These are phyloP conservation scores for Symmetrospora coprosmae DNA, from an alignment of 768 basidiomycete species.

Conservation along the genomic window DNA sequence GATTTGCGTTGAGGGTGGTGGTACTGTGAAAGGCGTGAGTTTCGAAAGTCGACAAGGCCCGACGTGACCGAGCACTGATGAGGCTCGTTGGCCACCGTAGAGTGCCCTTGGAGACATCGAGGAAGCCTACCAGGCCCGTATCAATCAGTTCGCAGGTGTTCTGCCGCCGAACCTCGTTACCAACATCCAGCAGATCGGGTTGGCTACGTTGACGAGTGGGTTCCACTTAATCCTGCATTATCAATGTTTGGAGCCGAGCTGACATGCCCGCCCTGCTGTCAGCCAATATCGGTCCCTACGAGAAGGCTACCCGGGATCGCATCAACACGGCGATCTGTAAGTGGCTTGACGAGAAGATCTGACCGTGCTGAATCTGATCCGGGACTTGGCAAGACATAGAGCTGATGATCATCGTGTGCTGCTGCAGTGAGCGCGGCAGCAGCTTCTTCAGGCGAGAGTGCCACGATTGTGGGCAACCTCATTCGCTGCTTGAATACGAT, in stretches of 20 bases:
- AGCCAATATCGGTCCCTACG: conserved; percentile 1
- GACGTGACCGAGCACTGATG: no score
- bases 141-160: conserved; percentile 12
- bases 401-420: no score
- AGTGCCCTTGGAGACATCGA: not conserved
- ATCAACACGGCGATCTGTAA: conserved; percentile 15
- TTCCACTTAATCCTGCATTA: no score
- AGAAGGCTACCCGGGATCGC: not conserved
- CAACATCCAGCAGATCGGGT: conserved; percentile 11
- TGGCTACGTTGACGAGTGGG: conserved; percentile 1
- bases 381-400: no score
- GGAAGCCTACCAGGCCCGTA: not conserved
- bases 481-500: conserved; percentile 19
- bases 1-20: no score
- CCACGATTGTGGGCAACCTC: not conserved
- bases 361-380: no score
- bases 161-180: not conserved
- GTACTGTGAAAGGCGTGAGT: no score
- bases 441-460: conserved; percentile 2
- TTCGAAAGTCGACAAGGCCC: no score
- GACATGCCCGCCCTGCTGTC: no score
- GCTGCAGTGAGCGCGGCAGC: conserved; percentile 6
- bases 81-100: no score
- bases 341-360: no score
- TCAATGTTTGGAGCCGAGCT: no score